phyloP scores from a whole-genome alignment of 192 early-diverging fungal species.

The Entomortierella parvispora region DNA sequence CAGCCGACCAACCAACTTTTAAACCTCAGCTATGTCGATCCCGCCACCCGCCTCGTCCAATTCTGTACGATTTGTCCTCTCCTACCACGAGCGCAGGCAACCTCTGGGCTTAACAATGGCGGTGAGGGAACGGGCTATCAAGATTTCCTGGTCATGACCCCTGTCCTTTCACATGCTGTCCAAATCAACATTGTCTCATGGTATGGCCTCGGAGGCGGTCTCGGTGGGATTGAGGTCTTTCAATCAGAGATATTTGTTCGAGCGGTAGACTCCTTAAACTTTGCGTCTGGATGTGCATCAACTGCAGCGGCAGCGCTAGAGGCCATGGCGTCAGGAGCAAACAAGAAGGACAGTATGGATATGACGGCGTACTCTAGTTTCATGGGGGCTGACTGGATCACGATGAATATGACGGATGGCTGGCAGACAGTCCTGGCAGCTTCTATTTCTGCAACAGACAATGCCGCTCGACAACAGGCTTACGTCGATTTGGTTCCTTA shows the following conservation, averaged over 20 bases:
- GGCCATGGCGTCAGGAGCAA: not conserved
- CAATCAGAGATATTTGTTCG: conserved; percentile 44
- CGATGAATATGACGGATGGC: conserved; percentile 19
- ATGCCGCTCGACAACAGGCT: conserved; percentile 3
- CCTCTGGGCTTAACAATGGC: not conserved
- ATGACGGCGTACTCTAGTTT: conserved; percentile 21
- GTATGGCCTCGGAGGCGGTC: conserved; percentile 60
- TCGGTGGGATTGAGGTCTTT: conserved; percentile 49
- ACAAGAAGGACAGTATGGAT: conserved; percentile 7
- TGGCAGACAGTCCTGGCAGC: conserved; percentile 43
- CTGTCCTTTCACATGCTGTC: conserved; percentile 59
- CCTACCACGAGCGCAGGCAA: conserved; percentile 10
- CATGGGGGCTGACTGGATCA: conserved; percentile 33
- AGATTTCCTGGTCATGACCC: conserved; percentile 55
- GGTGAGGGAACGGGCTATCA: conserved; percentile 33
- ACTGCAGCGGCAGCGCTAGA: not conserved
- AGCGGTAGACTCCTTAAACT: conserved; percentile 17
- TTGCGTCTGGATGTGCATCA: not conserved
- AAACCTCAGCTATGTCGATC: conserved; percentile 73
- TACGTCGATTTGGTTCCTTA: conserved; percentile 58
- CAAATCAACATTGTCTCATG: conserved; percentile 67
- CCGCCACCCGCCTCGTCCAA: conserved; percentile 50
- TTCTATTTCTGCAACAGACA: conserved; percentile 16
- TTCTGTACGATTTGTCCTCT: conserved; percentile 54
- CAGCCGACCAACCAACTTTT: conserved; percentile 63